Evolutionary conservation across 202 grass and related monocot genomes (phyloP).

Genomic region (Musa balbisiana): DNA sequence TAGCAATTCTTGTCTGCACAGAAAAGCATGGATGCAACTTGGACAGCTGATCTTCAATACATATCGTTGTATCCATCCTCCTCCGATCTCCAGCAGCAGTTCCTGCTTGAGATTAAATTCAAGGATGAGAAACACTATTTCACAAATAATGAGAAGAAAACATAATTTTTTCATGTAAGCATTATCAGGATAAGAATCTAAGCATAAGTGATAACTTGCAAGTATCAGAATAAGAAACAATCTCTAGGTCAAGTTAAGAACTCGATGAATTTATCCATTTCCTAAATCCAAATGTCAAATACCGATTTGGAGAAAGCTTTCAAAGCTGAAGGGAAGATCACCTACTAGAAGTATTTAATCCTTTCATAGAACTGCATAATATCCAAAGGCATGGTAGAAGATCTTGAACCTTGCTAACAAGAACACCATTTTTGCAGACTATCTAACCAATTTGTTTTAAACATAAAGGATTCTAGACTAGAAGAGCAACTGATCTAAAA

Average conservation of each 20-base stretch:
- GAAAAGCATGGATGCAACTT: conserved; percentile 57
- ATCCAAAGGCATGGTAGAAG: too few species aligned
- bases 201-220: background rate
- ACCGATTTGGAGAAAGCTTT: background rate
- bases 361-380: too few species aligned
- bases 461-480: too few species aligned
- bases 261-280: background rate
- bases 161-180: background rate
- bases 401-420: too few species aligned
- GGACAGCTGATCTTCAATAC: conserved; percentile 42
- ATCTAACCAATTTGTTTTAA: too few species aligned
- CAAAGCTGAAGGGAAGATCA: background rate
- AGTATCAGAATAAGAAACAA: background rate
- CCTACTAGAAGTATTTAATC: too few species aligned
- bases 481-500: too few species aligned
- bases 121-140: background rate
- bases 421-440: too few species aligned
- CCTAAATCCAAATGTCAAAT: background rate
- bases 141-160: background rate
- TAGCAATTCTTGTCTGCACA: conserved; percentile 44
- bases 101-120: background rate
- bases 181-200: background rate
- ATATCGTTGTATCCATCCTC: conserved; percentile 42
- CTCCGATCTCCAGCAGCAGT: background rate
- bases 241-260: background rate